Evolutionary conservation across 2,329 filamentous ascomycete species (phyloP), one percentile per base, ranked within the genome.

Genomic region (Trichoderma asperellum): DNA sequence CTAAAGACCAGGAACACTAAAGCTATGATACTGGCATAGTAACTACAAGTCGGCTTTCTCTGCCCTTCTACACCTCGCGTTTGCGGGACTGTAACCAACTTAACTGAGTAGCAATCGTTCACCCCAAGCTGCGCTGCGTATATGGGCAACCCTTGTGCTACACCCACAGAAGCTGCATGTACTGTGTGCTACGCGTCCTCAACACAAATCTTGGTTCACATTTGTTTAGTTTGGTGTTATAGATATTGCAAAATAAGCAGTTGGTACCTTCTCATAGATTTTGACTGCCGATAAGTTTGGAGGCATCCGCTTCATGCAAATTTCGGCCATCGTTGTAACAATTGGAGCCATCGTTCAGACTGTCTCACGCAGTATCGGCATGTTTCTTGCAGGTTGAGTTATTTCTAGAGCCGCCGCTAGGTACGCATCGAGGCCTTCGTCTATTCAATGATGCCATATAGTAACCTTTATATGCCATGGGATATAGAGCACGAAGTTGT

Each of bases 11-110:
- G 2, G 32, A 11, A 10, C 6, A 58, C n/a, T 37, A 58, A 32
- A 32, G 56, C 56, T 58, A 58, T 58, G 56, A 58, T 11, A 58
- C 56, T 10, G 56, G 56, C 34, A 58, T 58, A 11, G 56, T 58
- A 37, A 58, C 56, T 5, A 37, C 56, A 10, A 58, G 56, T 58
- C 35, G 3, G 56, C 37, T n/a, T 58, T 16, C 6, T 40, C n/a
- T 21, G 21, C 24, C 37, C 34, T 16, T 24, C 11, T 21, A 11
- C 37, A n/a, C 7, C 21, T n/a, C 14, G 6, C 8, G 11, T 24
- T 5, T 27, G 34, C 16, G 11, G 24, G 37, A 1, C 3, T 5
- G 2, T 35, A 40, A n/a, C n/a, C 2, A 37, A 58, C 56, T 1
- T n/a, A 58, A 24, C 2, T 27, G 16, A 37, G 37, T 10, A 58